Percentiles rank a stretch among this genome's conserved stretches.
Evolutionary conservation across 176 grass and related monocot species (phyloP).

Genomic region (Triticum monococcum): DNA sequence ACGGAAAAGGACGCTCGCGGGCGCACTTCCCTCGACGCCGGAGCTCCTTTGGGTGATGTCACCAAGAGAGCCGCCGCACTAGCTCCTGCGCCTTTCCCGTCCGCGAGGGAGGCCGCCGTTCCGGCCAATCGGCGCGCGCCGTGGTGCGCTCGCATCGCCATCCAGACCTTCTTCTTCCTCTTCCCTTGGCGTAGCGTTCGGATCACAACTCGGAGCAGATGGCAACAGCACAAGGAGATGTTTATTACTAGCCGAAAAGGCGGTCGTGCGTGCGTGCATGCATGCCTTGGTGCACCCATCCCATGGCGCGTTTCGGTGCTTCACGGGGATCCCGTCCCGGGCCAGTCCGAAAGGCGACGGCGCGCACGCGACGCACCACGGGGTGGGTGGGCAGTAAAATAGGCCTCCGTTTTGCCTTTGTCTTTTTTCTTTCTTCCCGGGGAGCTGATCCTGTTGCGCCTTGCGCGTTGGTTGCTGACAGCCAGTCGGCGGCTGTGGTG

Average conservation of each 20-base stretch:
- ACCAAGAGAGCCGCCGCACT: neutral
- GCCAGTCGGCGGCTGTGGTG: neutral
- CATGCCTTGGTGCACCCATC: neutral
- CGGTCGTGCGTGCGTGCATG: neutral
- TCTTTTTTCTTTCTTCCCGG: too few species aligned
- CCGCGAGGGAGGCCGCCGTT: neutral
- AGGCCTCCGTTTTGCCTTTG: neutral
- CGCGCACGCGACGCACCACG: neutral
- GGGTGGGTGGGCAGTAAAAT: neutral
- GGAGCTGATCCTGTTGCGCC: neutral
- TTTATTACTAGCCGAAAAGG: neutral
- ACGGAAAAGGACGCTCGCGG: conserved; percentile 10
- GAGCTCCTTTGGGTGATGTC: conserved; percentile 7
- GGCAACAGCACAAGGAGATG: neutral
- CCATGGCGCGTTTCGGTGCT: neutral
- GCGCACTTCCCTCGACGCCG: neutral
- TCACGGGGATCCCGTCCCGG: conserved; percentile 26
- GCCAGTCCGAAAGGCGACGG: neutral
- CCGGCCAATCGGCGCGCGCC: neutral
- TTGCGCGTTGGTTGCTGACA: neutral
- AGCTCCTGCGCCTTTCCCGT: neutral
- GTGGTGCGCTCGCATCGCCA: neutral
- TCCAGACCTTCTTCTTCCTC: too few species aligned
- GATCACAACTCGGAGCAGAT: neutral
- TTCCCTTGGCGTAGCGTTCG: too few species aligned